phyloP scores from a whole-genome alignment of 2,329 filamentous ascomycete species.

The Epichloe brachyelytri region DNA sequence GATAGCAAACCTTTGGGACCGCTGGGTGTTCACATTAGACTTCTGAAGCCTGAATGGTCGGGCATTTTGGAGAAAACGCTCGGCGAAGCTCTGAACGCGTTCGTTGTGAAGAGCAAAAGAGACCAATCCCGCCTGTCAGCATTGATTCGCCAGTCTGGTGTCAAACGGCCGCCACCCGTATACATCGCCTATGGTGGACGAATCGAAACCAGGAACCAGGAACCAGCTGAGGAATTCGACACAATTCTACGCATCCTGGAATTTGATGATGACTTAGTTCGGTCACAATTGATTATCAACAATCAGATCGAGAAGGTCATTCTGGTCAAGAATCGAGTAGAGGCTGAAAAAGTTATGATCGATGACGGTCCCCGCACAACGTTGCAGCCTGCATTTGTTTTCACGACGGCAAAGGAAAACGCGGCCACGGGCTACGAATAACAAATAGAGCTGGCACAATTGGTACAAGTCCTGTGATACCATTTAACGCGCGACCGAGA shows the following conservation, averaged over 20 bases:
- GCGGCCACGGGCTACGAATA: conserved; percentile 48
- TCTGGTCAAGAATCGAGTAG: conserved; percentile 53
- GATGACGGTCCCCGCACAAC: conserved; percentile 47
- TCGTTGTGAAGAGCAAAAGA: conserved; percentile 65
- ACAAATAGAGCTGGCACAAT: conserved; percentile 28
- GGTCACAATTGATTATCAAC: conserved; percentile 72
- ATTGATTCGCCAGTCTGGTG: conserved; percentile 50
- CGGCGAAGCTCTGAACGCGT: conserved; percentile 57
- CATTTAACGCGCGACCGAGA: conserved; percentile 43
- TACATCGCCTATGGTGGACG: conserved; percentile 24
- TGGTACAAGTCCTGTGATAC: conserved; percentile 29
- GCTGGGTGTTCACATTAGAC: conserved; percentile 62
- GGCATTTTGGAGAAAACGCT: conserved; percentile 67
- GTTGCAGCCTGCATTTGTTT: conserved; percentile 61
- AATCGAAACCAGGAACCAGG: conserved; percentile 33
- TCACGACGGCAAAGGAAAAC: conserved; percentile 41
- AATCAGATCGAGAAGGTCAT: conserved; percentile 74
- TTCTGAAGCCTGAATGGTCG: conserved; percentile 73
- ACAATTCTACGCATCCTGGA: conserved; percentile 73
- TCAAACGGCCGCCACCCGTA: conserved; percentile 30
- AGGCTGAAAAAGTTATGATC: conserved; percentile 60
- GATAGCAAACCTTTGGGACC: conserved; percentile 66
- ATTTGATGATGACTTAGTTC: conserved; percentile 67
- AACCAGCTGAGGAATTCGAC: conserved; percentile 59
- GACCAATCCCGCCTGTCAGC: conserved; percentile 58